phyloP scores from a whole-genome alignment of 1,284 basidiomycete species.

The Trametes polyzona region DNA sequence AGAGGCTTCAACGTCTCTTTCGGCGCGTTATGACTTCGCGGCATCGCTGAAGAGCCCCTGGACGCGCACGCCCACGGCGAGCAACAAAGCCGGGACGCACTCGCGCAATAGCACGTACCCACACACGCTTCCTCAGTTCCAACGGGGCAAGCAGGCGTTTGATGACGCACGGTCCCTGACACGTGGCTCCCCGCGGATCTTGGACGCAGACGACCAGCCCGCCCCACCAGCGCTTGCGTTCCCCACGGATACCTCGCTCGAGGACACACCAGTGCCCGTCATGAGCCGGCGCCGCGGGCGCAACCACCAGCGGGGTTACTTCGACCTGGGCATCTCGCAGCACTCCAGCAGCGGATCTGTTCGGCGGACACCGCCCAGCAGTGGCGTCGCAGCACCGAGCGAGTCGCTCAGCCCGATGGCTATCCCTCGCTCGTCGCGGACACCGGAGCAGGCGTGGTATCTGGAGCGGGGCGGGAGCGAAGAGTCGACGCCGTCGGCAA shows the following conservation, averaged over 20 bases:
- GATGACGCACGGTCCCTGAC: conserved; percentile 20
- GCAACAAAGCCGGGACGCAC: conserved; percentile 29
- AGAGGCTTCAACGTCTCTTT: conserved; percentile 41
- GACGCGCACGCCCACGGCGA: conserved; percentile 32
- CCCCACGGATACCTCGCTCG: conserved; percentile 20
- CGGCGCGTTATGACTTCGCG: conserved; percentile 60
- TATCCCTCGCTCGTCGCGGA: background rate
- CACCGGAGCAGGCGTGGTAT: conserved; percentile 19
- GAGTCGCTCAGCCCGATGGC: conserved; percentile 25
- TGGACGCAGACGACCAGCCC: conserved; percentile 26
- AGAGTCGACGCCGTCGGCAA: conserved; percentile 58
- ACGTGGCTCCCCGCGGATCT: conserved; percentile 35
- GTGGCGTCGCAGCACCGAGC: conserved; percentile 20
- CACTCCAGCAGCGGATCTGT: conserved; percentile 17
- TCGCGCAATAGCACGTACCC: conserved; percentile 44
- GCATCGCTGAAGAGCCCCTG: conserved; percentile 52
- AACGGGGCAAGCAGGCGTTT: conserved; percentile 45
- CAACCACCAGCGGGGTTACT: conserved; percentile 36
- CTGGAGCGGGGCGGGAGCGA: conserved; percentile 48
- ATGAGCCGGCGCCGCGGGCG: conserved; percentile 24
- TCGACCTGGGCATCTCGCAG: conserved; percentile 29
- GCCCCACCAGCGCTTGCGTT: conserved; percentile 13
- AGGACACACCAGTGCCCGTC: conserved; percentile 31
- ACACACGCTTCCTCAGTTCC: conserved; percentile 26
- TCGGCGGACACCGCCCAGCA: conserved; percentile 28